Base-by-base conservation (phyloP, 2,329 filamentous ascomycete species). In the Alternaria sp. region DNA sequence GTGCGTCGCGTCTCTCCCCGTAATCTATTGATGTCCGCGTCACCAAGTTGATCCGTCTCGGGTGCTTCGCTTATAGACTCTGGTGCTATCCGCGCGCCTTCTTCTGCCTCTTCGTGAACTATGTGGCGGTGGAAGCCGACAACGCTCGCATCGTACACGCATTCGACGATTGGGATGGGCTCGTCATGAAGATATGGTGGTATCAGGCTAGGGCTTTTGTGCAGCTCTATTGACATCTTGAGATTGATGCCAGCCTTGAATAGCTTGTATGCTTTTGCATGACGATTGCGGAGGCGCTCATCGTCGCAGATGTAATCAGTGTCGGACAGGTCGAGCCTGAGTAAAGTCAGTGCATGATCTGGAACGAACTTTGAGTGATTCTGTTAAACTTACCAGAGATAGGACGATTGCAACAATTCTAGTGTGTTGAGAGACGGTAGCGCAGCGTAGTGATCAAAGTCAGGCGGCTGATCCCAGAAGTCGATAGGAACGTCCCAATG, bases 81-180 rank as follows among this genome's bases (percentile, higher is more conserved):
- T 6, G 16, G 20, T 12, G 4, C 32, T 12, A 5, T 49, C 20
- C 56, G 36, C 7, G 28, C 14, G 4, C 44, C n/a, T 52, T 57
- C 52, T 5, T 26, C 7, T 3, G n/a, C 41, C n/a, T 38, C 18
- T 9, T 49, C 36, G 2, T 61, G 60, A 5, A 59, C 36, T 32
- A 71, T 54, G 32, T 64, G 62, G n/a, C 72, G 70, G 8, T 44
- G 54, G 39, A 78, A 78, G 4, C 75, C 74, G 1, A 72, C 51
- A 4, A 92, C 91, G 79, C 61, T 54, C n/a, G 69, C 63, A n/a
- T 74, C 62, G 61, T 73, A 79, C 69, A 77, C 7, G 32, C 65
- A 71, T 1, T 71, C 46, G 5, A 66, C 60, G 11, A 66, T 39
- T 2, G 75, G 75, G 3, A 59, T 39, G 1, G 44, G 62, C 60